Base-by-base conservation (phyloP, 257 asterid species). In the Oldenlandia corymbosa region DNA sequence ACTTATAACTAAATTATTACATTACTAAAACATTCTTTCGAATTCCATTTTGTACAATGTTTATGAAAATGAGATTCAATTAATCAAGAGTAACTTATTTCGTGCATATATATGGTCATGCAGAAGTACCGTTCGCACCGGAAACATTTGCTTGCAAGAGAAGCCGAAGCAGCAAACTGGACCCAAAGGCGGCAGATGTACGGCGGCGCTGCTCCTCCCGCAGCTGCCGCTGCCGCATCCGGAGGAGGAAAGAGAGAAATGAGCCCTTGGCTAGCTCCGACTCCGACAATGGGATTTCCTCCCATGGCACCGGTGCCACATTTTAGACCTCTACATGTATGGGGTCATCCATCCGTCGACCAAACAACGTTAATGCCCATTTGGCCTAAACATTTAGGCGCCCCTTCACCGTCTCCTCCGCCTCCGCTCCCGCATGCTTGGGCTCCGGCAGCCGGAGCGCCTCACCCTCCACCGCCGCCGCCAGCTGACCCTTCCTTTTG, bases 321-420 rank as follows among this genome's bases (percentile, higher is more conserved):
- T 70, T 75, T 72, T 74, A 81, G 92, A 78, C 96, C 96, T 62
- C 76, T 90, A 60, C 97, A 88, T 61, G 96, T 90, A 37, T 90
- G 97, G 97, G 97, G 97, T 69, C 97, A 92, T 47, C 98, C 98
- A 65, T 75, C 93, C 11, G 71, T 80, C 74, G 87, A 81, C 89
- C 98, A 86, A 73, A 78, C n/a, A n/a, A n/a, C 98, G 47, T 14
- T 77, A 63, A 69, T 82, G 81, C 87, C 86, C 81, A 70, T 78
- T 53, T 91, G 98, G 98, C 95, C 92, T 18, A 88, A 88, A 58
- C 96, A 81, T 73, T 68, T 80, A 58, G 76, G 76, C n/a, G n/a
- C n/a, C 63, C 80, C 82, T 56, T 77, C 78, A 14, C 77, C 81
- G 0, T 75, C 77, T 17, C 75, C 85, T 1, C 76, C 72, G 5